Base-by-base conservation (phyloP, 495 filamentous ascomycete species). In the Penicillium maclennaniae region DNA sequence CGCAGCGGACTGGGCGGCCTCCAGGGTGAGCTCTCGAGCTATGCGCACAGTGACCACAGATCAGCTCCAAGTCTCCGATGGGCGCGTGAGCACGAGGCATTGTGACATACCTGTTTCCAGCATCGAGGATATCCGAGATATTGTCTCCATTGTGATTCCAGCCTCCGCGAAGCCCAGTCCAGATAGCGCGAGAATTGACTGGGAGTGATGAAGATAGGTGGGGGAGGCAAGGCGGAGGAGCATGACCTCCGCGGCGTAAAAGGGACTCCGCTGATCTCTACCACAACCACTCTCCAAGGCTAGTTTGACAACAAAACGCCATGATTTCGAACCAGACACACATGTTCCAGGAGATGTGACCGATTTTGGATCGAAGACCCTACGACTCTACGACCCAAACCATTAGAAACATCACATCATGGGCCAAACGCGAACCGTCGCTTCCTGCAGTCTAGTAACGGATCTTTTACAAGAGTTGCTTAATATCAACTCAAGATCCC, bases 11-110 rank as follows among this genome's bases (percentile, higher is more conserved):
- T 89, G 87, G 59, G 93, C 92, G 45, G 93, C 95, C 78, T 98
- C 93, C 64, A 98, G 83, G 38, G 93, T 98, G 63, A 98, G 84
- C 69, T 97, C 93, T 66, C 93, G 84, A 67, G 93, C 93, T 91
- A 77, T 61, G 46, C 59, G 51, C 51, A 61, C 63, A 59, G 55
- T 62, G 47, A 52, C 47, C 45, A 45, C 42, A 48, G 49, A 55
- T 70, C 52, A 65, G 62, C 56, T 52, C 42, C 51, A 36, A 45
- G 47, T 43, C 49, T 50, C 40, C 38, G 23, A 47, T 16, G 43
- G 26, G 40, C 28, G 40, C 39, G 36, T 20, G 27, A 25, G 37
- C 16, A 8, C 14, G 15, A 47, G 19, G 17, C 1, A 19, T 36
- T 19, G 9, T 14, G 38, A 49, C 77, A 65, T 74, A 93, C 91